Evolutionary conservation across 306 rosid species (phyloP).

Genomic region (Alnus rubra): DNA sequence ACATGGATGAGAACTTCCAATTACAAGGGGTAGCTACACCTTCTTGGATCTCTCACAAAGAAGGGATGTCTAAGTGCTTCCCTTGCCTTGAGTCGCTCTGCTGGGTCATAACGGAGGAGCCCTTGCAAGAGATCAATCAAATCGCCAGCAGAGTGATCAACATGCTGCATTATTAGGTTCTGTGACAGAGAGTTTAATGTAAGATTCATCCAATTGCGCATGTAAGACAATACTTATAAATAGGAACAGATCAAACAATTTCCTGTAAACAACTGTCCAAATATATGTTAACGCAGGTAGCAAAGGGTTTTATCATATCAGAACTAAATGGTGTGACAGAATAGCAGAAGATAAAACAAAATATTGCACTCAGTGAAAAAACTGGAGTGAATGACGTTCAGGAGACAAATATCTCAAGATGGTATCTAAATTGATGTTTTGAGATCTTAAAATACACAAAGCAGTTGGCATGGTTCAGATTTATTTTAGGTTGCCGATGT

Average conservation of each 20-base stretch:
- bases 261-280: not conserved
- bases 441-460: not conserved
- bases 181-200: constrained; percentile 30
- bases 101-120: constrained; percentile 68
- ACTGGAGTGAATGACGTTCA: not conserved
- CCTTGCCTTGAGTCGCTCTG: constrained; percentile 63
- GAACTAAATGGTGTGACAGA: not conserved
- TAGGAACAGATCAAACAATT: not conserved
- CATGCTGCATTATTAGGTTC: constrained; percentile 88
- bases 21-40: constrained; percentile 58
- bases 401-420: not conserved
- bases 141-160: constrained; percentile 81
- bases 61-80: constrained; percentile 83
- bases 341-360: too few species aligned
- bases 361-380: too few species aligned
- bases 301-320: not conserved
- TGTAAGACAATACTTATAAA: not conserved
- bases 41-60: constrained; percentile 64
- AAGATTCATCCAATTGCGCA: not conserved
- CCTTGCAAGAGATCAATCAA: constrained; percentile 85
- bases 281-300: not conserved
- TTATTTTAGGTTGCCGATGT: not conserved
- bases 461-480: not conserved
- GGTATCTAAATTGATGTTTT: not conserved
- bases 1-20: constrained; percentile 21